A percentile compares a stretch with the other conserved stretches of the same genome.
phyloP scores from a whole-genome alignment of 345 rosid genomes.

The Jatropha curcas region DNA sequence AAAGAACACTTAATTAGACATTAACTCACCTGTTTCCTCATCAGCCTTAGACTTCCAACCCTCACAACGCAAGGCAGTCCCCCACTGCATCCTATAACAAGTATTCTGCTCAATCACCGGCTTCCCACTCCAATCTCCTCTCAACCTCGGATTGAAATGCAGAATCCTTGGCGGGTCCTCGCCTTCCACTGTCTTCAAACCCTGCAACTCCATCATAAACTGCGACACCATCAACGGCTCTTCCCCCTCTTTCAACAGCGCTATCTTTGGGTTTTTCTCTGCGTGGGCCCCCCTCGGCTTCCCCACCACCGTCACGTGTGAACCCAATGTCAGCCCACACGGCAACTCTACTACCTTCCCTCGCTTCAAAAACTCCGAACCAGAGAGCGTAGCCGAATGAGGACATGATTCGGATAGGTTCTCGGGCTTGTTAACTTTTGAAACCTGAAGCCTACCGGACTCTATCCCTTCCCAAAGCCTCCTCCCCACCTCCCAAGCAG shows the following conservation, averaged over 20 bases:
- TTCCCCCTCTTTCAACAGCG: slow-evolving; percentile 44
- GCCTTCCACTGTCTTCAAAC: slow-evolving; percentile 81
- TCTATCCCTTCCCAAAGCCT: slow-evolving; percentile 69
- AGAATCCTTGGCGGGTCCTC: slow-evolving; percentile 95
- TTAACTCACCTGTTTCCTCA: slow-evolving; percentile 72
- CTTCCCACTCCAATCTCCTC: slow-evolving; percentile 82
- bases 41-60: slow-evolving; percentile 78
- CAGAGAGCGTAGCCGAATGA: slow-evolving; percentile 57
- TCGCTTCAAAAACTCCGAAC: slow-evolving; percentile 51
- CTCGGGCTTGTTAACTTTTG: slow-evolving; percentile 10
- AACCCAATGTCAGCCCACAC: slow-evolving; percentile 84
- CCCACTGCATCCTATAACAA: slow-evolving; percentile 97
- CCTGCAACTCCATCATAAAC: slow-evolving; percentile 85
- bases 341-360: slow-evolving; percentile 66
- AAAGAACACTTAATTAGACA: background rate
- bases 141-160: slow-evolving; percentile 89
- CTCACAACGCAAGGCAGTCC: slow-evolving; percentile 73
- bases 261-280: slow-evolving; percentile 59
- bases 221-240: slow-evolving; percentile 64
- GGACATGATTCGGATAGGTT: slow-evolving; percentile 59
- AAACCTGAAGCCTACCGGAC: slow-evolving; percentile 39
- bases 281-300: slow-evolving; percentile 68
- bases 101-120: slow-evolving; percentile 96
- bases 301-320: slow-evolving; percentile 84
- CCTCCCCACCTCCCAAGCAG: slow-evolving; percentile 73